Evolutionary conservation across 2,329 filamentous ascomycete genomes (phyloP).

Genomic region (Emericellopsis cladophorae): DNA sequence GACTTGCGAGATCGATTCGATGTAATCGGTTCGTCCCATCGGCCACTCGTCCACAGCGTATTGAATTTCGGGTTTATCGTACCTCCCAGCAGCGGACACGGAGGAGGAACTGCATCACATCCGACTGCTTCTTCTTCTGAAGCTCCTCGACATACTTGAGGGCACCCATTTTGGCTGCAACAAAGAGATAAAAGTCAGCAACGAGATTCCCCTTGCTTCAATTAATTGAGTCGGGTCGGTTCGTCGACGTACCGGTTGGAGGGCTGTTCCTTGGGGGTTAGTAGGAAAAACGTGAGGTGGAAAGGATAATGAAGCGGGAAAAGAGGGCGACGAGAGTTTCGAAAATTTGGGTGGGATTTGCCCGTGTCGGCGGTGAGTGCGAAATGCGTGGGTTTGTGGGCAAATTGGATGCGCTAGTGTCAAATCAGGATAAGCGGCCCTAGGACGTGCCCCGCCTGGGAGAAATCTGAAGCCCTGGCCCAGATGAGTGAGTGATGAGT

Average conservation of each 20-base stretch:
- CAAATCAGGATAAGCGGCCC: too few species aligned
- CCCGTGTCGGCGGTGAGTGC: too few species aligned
- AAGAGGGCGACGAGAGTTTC: neutral
- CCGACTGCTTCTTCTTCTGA: slow-evolving; percentile 99
- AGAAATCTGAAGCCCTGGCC: too few species aligned
- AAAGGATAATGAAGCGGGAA: slow-evolving; percentile 2
- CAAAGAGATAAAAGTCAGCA: too few species aligned
- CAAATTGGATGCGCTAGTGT: too few species aligned
- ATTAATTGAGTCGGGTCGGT: neutral
- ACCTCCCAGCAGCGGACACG: slow-evolving; percentile 99
- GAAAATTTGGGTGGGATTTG: neutral
- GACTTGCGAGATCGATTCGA: neutral
- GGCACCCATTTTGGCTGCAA: slow-evolving; percentile 80
- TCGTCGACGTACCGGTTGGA: neutral
- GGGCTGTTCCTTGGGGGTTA: slow-evolving; percentile 4
- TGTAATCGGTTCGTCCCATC: neutral
- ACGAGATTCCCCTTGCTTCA: neutral
- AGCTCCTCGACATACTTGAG: slow-evolving; percentile 99
- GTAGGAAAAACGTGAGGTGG: slow-evolving; percentile 1
- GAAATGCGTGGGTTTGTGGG: too few species aligned
- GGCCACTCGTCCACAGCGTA: neutral
- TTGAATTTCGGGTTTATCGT: slow-evolving; percentile 38
- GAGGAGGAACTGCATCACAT: slow-evolving; percentile 99
- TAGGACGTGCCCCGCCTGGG: too few species aligned
- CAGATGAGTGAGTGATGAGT: neutral